Percentiles rank a stretch among this genome's conserved stretches.
Evolutionary conservation across 2,329 filamentous ascomycete genomes (phyloP).

Genomic region (Colletotrichum zoysiae): DNA sequence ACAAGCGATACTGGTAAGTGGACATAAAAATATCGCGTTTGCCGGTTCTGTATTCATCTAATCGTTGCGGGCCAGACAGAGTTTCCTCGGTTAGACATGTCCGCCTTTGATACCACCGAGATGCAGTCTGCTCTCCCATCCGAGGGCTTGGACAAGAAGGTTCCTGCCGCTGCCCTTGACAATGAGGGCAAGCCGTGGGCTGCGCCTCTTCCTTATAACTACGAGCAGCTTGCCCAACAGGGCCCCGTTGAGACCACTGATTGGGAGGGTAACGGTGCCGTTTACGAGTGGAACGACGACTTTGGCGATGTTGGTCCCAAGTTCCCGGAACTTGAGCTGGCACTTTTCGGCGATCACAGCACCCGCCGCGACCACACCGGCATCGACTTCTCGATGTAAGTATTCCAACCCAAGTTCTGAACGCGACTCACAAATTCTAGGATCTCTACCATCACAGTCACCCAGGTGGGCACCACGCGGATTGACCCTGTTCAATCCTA

Average conservation of each 20-base stretch:
- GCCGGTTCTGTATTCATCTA: background rate
- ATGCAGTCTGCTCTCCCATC: constrained; percentile 51
- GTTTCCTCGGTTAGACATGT: constrained; percentile 15
- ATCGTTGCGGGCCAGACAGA: background rate
- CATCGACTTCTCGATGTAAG: constrained; percentile 73
- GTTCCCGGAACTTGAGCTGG: constrained; percentile 76
- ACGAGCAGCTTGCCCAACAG: constrained; percentile 52
- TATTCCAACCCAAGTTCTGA: constrained; percentile 43
- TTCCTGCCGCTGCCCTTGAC: constrained; percentile 40
- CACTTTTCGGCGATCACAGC: constrained; percentile 76
- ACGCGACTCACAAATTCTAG: constrained; percentile 54
- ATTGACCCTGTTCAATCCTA: constrained; percentile 71
- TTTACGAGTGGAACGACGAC: constrained; percentile 89
- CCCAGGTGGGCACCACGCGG: constrained; percentile 67
- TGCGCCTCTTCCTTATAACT: constrained; percentile 61
- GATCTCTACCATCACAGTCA: constrained; percentile 66
- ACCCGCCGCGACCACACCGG: constrained; percentile 65
- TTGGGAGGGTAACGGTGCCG: constrained; percentile 68
- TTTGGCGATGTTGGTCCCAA: constrained; percentile 86
- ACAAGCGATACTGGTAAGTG: background rate
- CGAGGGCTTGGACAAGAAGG: constrained; percentile 45
- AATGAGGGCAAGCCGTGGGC: constrained; percentile 58
- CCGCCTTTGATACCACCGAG: constrained; percentile 37
- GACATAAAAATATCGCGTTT: too few species aligned
- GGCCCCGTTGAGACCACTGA: constrained; percentile 41